These are phyloP conservation scores for Leccinum broughii DNA, from an alignment of 768 basidiomycete species.

Conservation along the genomic window DNA sequence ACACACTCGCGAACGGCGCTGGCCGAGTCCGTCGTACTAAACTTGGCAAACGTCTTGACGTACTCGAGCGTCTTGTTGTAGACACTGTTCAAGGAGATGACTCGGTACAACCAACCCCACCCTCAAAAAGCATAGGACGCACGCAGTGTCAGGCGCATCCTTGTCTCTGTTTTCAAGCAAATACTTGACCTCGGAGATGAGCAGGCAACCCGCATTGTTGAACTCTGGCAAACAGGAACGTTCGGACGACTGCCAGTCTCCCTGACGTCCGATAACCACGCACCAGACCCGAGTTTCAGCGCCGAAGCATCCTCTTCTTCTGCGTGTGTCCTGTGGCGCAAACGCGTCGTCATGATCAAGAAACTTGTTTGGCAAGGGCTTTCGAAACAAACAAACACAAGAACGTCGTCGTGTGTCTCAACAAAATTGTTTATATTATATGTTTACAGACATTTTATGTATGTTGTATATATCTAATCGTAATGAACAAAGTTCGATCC, in stretches of 20 bases:
- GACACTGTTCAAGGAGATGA: slow-evolving; percentile 51
- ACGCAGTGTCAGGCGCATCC: slow-evolving; percentile 87
- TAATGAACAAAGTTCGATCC: slow-evolving; percentile 26
- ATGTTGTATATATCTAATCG: slow-evolving; percentile 33
- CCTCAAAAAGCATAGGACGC: slow-evolving; percentile 24
- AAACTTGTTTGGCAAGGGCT: slow-evolving; percentile 36
- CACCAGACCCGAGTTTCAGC: slow-evolving; percentile 78
- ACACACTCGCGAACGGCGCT: slow-evolving; percentile 83
- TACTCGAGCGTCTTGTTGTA: slow-evolving; percentile 94
- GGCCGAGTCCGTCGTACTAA: slow-evolving; percentile 81
- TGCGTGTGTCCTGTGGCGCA: slow-evolving; percentile 61
- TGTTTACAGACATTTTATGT: slow-evolving; percentile 39
- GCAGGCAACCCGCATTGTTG: slow-evolving; percentile 86
- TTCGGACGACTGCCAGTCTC: not conserved
- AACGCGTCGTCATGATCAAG: slow-evolving; percentile 57
- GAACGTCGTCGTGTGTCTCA: not conserved
- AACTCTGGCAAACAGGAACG: slow-evolving; percentile 55
- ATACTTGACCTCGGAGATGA: slow-evolving; percentile 92
- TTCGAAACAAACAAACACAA: slow-evolving; percentile 26
- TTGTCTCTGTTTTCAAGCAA: slow-evolving; percentile 85
- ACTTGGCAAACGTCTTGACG: slow-evolving; percentile 89
- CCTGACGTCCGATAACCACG: not conserved
- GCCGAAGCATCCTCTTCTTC: slow-evolving; percentile 89
- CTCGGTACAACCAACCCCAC: not conserved
- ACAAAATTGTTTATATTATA: slow-evolving; percentile 31